Evolutionary conservation across 2,329 filamentous ascomycete genomes (phyloP), one percentile per base, ranked within the genome.

Genomic region (Lachnellula occidentalis): DNA sequence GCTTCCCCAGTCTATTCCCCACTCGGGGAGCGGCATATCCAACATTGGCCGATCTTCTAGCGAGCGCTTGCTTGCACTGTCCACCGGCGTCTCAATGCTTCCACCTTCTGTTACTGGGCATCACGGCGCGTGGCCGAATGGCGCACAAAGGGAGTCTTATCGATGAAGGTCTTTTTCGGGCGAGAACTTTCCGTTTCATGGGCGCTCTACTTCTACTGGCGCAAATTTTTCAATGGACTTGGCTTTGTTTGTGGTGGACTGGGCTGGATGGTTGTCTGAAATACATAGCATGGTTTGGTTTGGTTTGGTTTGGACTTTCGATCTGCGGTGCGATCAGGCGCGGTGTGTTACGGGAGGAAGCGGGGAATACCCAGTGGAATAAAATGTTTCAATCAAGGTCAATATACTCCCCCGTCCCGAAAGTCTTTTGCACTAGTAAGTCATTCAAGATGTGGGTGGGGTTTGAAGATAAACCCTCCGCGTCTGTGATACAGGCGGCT

Each of bases 51-150:
- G 17, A n/a, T 24, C 19, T 37, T 36, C 46, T 36, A 19, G 31
- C 17, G 17, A 34, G 34, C 46, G 34, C n/a, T 31, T 37, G 34
- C 36, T 41, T 41, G 9, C 34, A n/a, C 22, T 49, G 3, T 42
- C 9, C n/a, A 17, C 8, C 21, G 36, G 14, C 19, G 5, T 50
- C 12, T 43, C 34, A 37, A 42, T n/a, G 7, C 51, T 51, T 51
- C 50, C 24, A 50, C 54, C 21, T 36, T 22, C 12, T 50, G 21
- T 42, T 39, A 37, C 27, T 42, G 46, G 46, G 52, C 37, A 57
- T 56, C 41, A 54, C 53, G 47, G 51, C 52, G 58, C 46, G 48
- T 17, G 52, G 48, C 45, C 55, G 51, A 50, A 52, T 56, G 54
- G 58, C 58, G 55, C 53, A 58, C 49, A 31, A 31, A 31, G 27